A percentile compares a stretch with the other conserved stretches of the same genome.
phyloP scores from a whole-genome alignment of 2,329 filamentous ascomycete species.

The Sclerotinia borealis region DNA sequence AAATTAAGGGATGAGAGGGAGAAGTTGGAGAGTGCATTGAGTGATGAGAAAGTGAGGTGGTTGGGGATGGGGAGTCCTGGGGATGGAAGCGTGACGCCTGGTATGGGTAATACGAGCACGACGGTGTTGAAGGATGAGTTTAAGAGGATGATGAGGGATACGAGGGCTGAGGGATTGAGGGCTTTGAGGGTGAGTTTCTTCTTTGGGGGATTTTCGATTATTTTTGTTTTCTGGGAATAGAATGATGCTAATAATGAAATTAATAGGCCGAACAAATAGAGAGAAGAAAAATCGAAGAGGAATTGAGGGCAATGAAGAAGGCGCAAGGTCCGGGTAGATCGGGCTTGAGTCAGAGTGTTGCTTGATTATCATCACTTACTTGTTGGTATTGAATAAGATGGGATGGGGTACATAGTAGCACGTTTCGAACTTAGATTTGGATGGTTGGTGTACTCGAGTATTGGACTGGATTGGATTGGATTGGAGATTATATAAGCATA shows the following conservation, averaged over 20 bases:
- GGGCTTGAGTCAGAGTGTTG: slow-evolving; percentile 28
- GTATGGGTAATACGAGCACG: slow-evolving; percentile 47
- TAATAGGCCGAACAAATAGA: slow-evolving; percentile 65
- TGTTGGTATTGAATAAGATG: too few species aligned
- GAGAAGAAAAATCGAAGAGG: slow-evolving; percentile 57
- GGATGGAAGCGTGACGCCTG: slow-evolving; percentile 29
- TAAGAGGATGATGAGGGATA: slow-evolving; percentile 75
- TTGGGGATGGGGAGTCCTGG: slow-evolving; percentile 54
- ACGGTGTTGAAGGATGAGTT: slow-evolving; percentile 68
- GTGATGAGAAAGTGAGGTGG: slow-evolving; percentile 61
- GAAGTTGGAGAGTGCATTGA: slow-evolving; percentile 54
- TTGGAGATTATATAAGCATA: background rate
- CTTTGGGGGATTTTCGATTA: background rate
- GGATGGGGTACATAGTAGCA: background rate
- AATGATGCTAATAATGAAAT: slow-evolving; percentile 7
- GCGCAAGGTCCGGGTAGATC: slow-evolving; percentile 33
- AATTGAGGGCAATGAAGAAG: slow-evolving; percentile 46
- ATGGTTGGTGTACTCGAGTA: background rate
- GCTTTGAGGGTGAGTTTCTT: slow-evolving; percentile 52
- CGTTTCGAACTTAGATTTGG: background rate
- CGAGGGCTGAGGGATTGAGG: slow-evolving; percentile 59
- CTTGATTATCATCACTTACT: background rate
- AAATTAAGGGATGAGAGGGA: slow-evolving; percentile 58
- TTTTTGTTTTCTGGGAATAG: background rate
- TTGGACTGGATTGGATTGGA: too few species aligned